Base-by-base conservation (phyloP, 148 eudicot species). In the Chenopodium suecicum region DNA sequence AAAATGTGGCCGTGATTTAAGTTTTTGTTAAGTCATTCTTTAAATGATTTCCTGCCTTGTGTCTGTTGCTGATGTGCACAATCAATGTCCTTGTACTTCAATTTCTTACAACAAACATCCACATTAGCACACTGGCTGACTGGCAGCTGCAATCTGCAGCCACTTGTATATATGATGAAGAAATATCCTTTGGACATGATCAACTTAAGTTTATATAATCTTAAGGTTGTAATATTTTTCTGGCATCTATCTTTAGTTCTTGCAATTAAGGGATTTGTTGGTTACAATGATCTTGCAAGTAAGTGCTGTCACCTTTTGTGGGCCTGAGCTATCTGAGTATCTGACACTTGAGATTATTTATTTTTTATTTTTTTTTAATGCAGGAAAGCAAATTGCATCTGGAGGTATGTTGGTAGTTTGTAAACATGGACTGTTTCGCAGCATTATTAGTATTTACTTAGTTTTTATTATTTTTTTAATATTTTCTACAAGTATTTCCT, bases 311-410 rank as follows among this genome's bases (percentile, higher is more conserved):
- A 7, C 67, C 23, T 77, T 65, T 76, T 48, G 16, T 37, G 74
- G 54, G 47, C 56, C 34, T 37, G 81, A 64, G 82, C 16, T 58
- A 27, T 78, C 37, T 83, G 64, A 83, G 63, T 58, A 27, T 78
- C 46, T 83, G 64, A 83, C 68, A n/a, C 70, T 77, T 44, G 44
- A 4, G 4, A 69, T 3, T 37, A 0, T 37, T 6, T 37, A 6
- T 37, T 34, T 34, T 34, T 34, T 34, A 4, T 34, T 25, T 76
- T 84, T 31, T 31, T 58, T 31, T 77, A 79, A 79, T 87, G 87
- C 93, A 96, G 99, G 98, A 85, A 96, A 90, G 83, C 92, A 88
- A 85, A 94, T 89, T 54, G 89, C 90, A 41, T 86, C 97, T 79
- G 98, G 95, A 83, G 99, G 99, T 96, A 86, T 81, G 83, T 76